Conservation (phyloP, 257 asterid genomes). For the Verbascum thapsus region DNA sequence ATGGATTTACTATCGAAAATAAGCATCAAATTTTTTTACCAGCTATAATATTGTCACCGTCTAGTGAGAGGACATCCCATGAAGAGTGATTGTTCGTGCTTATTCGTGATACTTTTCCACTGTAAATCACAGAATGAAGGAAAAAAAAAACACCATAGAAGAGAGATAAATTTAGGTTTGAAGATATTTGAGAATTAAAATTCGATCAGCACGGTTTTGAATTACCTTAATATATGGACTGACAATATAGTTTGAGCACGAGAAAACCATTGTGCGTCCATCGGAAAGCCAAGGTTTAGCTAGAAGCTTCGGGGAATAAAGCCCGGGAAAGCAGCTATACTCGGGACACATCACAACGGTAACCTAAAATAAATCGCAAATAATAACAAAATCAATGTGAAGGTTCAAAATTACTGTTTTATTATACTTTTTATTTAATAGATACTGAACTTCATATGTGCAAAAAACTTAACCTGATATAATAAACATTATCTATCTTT, state of each 20-base stretch:
- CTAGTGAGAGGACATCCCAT: constrained; percentile 57
- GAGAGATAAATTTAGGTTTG: background rate
- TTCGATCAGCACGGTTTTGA: background rate
- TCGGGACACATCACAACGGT: constrained; percentile 59
- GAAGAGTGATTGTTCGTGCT: constrained; percentile 51
- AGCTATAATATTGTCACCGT: constrained; percentile 52
- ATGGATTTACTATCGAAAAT: background rate
- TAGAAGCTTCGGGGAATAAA: constrained; percentile 43
- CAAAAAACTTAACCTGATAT: too few relatives aligned
- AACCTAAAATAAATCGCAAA: constrained; percentile 47
- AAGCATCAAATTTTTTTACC: constrained; percentile 35
- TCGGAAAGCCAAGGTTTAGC: constrained; percentile 64
- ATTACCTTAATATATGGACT: constrained; percentile 53
- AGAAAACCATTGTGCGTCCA: constrained; percentile 52
- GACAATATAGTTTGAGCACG: constrained; percentile 55
- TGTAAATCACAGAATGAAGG: constrained; percentile 35
- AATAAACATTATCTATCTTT: too few relatives aligned
- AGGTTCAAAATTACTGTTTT: too few relatives aligned
- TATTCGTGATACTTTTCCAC: constrained; percentile 51
- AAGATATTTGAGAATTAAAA: constrained; percentile 17
- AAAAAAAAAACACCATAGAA: constrained; percentile 3
- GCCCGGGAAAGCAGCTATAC: constrained; percentile 62
- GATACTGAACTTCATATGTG: too few relatives aligned
- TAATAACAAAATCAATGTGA: too few relatives aligned
- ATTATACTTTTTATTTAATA: too few relatives aligned